Evolutionary conservation across 169 alveolate genomes (phyloP), one percentile per base, ranked within the genome.

Genomic region (Pseudocohnilembus persalinus): DNA sequence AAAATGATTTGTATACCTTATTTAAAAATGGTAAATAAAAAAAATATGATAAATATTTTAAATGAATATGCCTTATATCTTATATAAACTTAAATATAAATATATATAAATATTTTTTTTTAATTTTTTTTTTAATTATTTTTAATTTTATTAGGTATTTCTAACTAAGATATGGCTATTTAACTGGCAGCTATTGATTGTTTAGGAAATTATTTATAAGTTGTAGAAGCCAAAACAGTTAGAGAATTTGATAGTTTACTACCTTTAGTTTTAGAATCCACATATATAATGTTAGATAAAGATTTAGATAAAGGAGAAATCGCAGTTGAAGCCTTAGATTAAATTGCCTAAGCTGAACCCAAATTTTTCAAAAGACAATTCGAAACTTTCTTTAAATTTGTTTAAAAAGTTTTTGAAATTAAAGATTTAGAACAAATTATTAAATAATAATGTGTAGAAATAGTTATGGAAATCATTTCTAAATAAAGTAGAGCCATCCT

Each of bases 331-430:
- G 92, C 90, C 34, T 88, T 96, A 83, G 89, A 95, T 24, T 96
- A 93, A 64, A 87, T 94, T 35, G 95, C 97, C 16, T 96, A 93
- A 86, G 85, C 93, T 49, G 97, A 94, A 82, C 97, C 97, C 24
- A 93, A 91, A 28, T 94, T 94, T 93, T 90, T 33, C 72, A 77
- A 77, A 77, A 68, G 33, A 24, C 63, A 26, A 28, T 77, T 0
- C 34, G 34, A 1, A 68, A 32, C 29, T 77, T 72, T 27, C 82
- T 77, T 25, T 33, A 28, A 20, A 77, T 28, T 27, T 77, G 28
- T 34, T 28, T 33, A 29, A 0, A 77, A 33, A 63, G n/a, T 25
- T 77, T 77, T 68, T 72, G 33, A 15, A 68, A 77, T n/a, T 20
- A 29, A 26, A 33, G 34, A 27, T 33, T 31, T 28, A n/a, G n/a